phyloP scores from a whole-genome alignment of 2,329 filamentous ascomycete genomes.

The Pseudofabraea citricarpa region DNA sequence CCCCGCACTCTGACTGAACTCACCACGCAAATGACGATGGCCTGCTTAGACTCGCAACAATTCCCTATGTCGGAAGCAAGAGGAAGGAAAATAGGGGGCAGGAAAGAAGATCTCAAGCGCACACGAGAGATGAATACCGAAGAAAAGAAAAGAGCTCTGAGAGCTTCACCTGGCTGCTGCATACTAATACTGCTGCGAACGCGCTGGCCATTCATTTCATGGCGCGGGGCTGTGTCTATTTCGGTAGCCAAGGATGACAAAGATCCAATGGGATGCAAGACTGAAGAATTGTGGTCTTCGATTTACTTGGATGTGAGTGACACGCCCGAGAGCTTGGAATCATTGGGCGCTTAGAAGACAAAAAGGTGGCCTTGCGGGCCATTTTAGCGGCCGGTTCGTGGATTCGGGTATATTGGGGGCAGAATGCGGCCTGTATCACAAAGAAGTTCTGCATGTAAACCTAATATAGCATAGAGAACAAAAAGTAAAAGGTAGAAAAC shows the following conservation, averaged over 20 bases:
- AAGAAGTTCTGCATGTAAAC: too few relatives aligned
- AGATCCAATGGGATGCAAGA: constrained; percentile 12
- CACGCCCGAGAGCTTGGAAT: background rate
- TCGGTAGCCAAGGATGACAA: constrained; percentile 4
- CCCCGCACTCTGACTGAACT: constrained; percentile 1
- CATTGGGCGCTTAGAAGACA: constrained; percentile 18
- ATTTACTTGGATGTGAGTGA: background rate
- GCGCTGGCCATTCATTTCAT: constrained; percentile 6
- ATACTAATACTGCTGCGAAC: too few relatives aligned
- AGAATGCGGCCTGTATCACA: background rate
- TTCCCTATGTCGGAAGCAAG: too few relatives aligned
- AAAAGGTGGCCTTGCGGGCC: too few relatives aligned
- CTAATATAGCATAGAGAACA: too few relatives aligned
- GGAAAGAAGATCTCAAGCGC: background rate
- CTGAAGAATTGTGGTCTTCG: background rate
- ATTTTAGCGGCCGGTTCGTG: background rate
- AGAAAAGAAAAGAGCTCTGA: background rate
- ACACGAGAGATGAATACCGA: background rate
- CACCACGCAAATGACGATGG: too few relatives aligned
- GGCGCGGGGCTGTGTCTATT: constrained; percentile 22
- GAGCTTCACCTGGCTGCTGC: too few relatives aligned
- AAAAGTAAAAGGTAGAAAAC: too few relatives aligned
- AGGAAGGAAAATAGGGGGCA: background rate
- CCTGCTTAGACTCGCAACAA: too few relatives aligned
- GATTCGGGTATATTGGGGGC: background rate